Base-by-base conservation (phyloP, 768 basidiomycete species). In the Psilocybe subaeruginosa region DNA sequence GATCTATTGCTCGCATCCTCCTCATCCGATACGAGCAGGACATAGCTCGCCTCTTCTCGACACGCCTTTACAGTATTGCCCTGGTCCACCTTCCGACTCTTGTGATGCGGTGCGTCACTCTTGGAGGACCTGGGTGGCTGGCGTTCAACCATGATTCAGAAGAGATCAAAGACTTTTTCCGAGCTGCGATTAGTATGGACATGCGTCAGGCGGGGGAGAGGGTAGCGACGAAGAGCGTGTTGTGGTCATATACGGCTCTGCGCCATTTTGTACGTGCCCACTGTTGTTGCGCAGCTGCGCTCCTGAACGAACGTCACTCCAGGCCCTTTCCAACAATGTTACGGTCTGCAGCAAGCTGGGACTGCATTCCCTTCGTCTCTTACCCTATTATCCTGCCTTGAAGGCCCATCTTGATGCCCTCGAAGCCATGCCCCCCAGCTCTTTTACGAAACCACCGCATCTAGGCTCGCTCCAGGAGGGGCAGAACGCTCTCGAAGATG, bases 211-310 rank as follows among this genome's bases (percentile, higher is more conserved):
- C 88, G 0, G 90, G 90, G 16, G 90, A 91, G 65, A 81, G 90
- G 31, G 88, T 91, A 17, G 90, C 90, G 7, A 91, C 90, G 7
- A 91, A 90, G 79, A 89, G 87, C 66, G 87, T 91, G 17, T 73
- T 91, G 57, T 91, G 90, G 90, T 88, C 87, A 0, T 91, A 91
- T 72, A 91, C 90, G 1, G 90, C 88, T 33, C 74, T 91, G 30
- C 76, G 90, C 59, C 86, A 91, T 74, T 91, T 91, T 69, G 89
- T 90, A 74, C 68, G 88, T 76, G 47, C 60, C 46, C 58, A 45
- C 45, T 60, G 51, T 65, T 68, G 16, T 58, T 51, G 52, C 56
- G 31, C 59, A 49, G 23, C 17, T 43, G 30, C 60, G 55, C 59
- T 47, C n/a, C 56, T 68, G 48, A 66, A 59, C 63, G 59, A 61